Percentiles rank a stretch among this genome's conserved stretches.
Evolutionary conservation across 202 grass and related monocot genomes (phyloP).

Genomic region (Elaeis oleifera): DNA sequence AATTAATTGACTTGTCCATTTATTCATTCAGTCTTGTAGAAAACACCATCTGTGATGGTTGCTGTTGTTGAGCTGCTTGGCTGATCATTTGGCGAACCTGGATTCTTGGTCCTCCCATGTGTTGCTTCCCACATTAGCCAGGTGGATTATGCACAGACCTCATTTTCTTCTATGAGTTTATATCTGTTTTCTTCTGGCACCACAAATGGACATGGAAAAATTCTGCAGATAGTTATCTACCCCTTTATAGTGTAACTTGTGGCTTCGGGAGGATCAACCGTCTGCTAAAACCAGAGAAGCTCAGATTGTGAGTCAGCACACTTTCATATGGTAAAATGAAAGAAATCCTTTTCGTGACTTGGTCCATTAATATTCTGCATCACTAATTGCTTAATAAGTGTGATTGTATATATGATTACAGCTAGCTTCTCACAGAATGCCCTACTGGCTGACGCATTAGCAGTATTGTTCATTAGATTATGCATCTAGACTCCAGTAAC

Average conservation of each 20-base stretch:
- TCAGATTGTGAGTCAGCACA: not conserved
- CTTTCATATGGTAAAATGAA: constrained; percentile 6
- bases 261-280: constrained; percentile 48
- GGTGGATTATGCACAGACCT: constrained; percentile 22
- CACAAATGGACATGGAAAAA: constrained; percentile 13
- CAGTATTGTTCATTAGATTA: too few species aligned
- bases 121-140: constrained; percentile 73
- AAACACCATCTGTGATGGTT: constrained; percentile 78
- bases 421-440: too few species aligned
- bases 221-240: constrained; percentile 59
- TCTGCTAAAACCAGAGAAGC: constrained; percentile 28
- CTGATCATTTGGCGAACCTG: constrained; percentile 58
- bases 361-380: too few species aligned
- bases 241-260: constrained; percentile 64
- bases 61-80: constrained; percentile 85
- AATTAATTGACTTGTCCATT: not conserved
- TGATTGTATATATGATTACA: too few species aligned
- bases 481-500: too few species aligned
- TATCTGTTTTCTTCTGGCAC: constrained; percentile 5
- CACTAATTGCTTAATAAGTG: too few species aligned
- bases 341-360: not conserved
- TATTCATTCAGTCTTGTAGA: constrained; percentile 31
- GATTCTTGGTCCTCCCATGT: constrained; percentile 63
- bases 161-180: not conserved
- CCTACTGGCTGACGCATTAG: too few species aligned